Conservation (phyloP, 2,329 filamentous ascomycete genomes). For the Colletotrichum chlorophyti region DNA sequence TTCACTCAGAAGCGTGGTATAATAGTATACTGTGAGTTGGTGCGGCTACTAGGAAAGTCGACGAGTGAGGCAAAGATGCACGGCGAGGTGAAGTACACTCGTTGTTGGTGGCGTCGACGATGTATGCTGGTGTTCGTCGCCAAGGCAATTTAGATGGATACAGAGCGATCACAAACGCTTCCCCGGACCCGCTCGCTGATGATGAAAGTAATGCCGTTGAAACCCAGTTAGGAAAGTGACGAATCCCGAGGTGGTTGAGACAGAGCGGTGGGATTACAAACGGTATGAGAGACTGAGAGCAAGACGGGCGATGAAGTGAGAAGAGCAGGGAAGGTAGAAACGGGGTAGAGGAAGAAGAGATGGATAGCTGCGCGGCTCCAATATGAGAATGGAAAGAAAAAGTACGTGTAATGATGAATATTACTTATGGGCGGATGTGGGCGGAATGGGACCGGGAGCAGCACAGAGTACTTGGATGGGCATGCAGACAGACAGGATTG, state of each 20-base stretch:
- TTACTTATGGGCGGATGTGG: background rate
- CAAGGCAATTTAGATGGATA: background rate
- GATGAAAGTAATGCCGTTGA: background rate
- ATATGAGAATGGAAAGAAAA: background rate
- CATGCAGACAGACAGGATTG: constrained; percentile 12
- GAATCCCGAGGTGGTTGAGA: background rate
- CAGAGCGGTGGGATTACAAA: background rate
- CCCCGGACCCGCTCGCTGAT: constrained; percentile 9
- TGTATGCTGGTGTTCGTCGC: constrained; percentile 12
- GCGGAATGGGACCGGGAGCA: constrained; percentile 6
- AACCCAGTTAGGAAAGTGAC: background rate
- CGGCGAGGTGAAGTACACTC: background rate
- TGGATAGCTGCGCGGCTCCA: background rate
- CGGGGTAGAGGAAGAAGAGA: background rate
- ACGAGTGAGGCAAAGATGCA: background rate
- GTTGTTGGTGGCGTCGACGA: background rate
- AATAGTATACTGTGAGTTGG: too few relatives aligned
- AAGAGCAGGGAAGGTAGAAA: background rate
- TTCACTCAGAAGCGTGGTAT: too few relatives aligned
- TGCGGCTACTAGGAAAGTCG: too few relatives aligned
- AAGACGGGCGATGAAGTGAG: background rate
- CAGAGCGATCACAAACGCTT: background rate
- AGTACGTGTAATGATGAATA: constrained; percentile 16
- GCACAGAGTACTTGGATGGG: too few relatives aligned
- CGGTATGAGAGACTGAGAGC: background rate